Percentiles rank a stretch among this genome's conserved stretches.
Evolutionary conservation across 2,329 filamentous ascomycete genomes (phyloP).

Genomic region (Fusarium tupiense): DNA sequence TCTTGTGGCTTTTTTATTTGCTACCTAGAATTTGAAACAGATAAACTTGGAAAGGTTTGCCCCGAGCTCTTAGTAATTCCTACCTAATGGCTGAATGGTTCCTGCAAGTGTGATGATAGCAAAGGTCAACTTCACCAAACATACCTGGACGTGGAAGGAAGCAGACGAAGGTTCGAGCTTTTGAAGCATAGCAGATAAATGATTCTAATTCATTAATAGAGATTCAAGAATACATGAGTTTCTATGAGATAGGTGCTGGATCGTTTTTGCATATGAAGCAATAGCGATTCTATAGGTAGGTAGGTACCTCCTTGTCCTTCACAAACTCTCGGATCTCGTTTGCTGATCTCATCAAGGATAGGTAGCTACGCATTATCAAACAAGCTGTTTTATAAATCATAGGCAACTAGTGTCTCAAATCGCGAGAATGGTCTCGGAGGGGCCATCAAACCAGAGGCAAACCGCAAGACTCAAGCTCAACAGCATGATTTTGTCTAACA

Average conservation of each 20-base stretch:
- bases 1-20: not conserved
- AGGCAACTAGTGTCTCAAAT: not conserved
- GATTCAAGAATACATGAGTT: not conserved
- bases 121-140: not conserved
- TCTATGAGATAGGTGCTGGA: not conserved
- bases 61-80: too few species aligned
- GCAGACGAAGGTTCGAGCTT: fast-evolving
- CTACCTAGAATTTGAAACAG: not conserved
- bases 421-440: not conserved
- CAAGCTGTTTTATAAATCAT: not conserved
- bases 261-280: not conserved
- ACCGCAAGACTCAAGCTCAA: not conserved
- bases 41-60: fast-evolving
- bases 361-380: not conserved
- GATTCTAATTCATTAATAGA: fast-evolving
- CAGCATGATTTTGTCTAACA: not conserved
- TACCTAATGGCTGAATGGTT: not conserved
- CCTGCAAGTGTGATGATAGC: not conserved
- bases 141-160: not conserved
- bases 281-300: not conserved
- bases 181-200: not conserved
- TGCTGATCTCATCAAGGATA: not conserved
- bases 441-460: not conserved
- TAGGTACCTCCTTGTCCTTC: not conserved
- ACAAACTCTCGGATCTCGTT: not conserved